Evolutionary conservation across 306 rosid genomes (phyloP).

Genomic region (Begonia fuchsioides): DNA sequence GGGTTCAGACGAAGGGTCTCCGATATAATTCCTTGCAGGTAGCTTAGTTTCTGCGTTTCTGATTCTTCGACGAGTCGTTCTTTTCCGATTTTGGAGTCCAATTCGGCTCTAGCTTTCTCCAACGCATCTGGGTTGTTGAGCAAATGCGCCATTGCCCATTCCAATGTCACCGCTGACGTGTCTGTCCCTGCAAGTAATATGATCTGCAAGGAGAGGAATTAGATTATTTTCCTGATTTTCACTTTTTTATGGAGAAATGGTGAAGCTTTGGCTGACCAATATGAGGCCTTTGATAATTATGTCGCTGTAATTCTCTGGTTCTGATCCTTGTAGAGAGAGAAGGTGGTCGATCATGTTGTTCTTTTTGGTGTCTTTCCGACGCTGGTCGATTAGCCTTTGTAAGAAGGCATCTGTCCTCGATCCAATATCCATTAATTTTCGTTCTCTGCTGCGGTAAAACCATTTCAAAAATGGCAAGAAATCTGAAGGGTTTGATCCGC

Average conservation of each 20-base stretch:
- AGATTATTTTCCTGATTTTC: too few relatives aligned
- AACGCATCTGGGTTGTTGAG: conserved; percentile 8
- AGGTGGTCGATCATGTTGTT: conserved; percentile 9
- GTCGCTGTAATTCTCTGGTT: conserved; percentile 11
- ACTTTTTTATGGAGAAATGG: too few relatives aligned
- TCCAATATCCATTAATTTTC: conserved; percentile 9
- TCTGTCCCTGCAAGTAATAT: conserved; percentile 4
- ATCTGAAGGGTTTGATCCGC: conserved; percentile 20
- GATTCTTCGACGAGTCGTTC: conserved; percentile 6
- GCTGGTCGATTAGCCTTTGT: conserved; percentile 12
- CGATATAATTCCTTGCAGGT: conserved; percentile 3
- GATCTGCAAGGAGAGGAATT: not conserved
- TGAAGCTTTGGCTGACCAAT: not conserved
- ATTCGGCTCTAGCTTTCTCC: conserved; percentile 4
- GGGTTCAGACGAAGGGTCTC: conserved; percentile 15
- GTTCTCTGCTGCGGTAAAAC: conserved; percentile 14
- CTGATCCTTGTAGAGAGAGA: conserved; percentile 11
- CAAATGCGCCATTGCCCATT: conserved; percentile 9
- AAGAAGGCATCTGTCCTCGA: conserved; percentile 15
- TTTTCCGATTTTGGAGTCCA: conserved; percentile 7
- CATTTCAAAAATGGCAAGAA: conserved; percentile 28
- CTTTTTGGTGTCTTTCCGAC: not conserved
- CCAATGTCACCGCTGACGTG: conserved; percentile 10
- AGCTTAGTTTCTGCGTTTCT: conserved; percentile 2
- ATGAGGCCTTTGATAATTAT: conserved; percentile 17